phyloP scores from a whole-genome alignment of 306 rosid species.

The Canavalia gladiata region DNA sequence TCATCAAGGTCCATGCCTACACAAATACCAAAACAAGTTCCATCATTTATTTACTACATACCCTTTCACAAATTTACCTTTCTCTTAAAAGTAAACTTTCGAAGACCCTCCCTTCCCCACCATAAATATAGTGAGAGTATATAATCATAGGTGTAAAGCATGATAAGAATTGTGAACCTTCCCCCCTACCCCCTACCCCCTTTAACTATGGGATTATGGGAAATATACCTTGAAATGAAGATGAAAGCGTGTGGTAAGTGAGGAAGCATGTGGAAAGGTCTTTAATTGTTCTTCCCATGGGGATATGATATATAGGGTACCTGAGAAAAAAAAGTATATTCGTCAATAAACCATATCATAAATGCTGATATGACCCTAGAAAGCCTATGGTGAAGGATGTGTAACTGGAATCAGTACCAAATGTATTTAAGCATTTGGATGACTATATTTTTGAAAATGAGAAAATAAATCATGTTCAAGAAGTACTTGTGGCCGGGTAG shows the following conservation, averaged over 20 bases:
- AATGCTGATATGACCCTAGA: slow-evolving; percentile 1
- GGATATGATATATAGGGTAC: slow-evolving; percentile 99
- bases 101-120: neutral
- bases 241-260: slow-evolving; percentile 94
- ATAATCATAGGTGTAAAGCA: neutral
- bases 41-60: neutral
- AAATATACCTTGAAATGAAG: slow-evolving; percentile 96
- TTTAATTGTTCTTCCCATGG: slow-evolving; percentile 95
- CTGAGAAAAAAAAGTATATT: slow-evolving; percentile 51
- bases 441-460: neutral
- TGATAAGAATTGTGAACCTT: neutral
- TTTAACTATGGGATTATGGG: neutral
- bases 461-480: slow-evolving; percentile 1
- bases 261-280: slow-evolving; percentile 95
- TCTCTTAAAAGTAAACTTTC: neutral
- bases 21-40: neutral
- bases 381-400: neutral
- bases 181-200: no score
- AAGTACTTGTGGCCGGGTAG: neutral
- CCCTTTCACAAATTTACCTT: neutral
- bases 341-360: neutral
- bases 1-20: slow-evolving; percentile 81
- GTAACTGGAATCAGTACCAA: neutral
- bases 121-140: neutral
- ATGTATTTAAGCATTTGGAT: slow-evolving; percentile 18